Conservation (phyloP, 495 filamentous ascomycete genomes). For the Penicillium antarcticum region DNA sequence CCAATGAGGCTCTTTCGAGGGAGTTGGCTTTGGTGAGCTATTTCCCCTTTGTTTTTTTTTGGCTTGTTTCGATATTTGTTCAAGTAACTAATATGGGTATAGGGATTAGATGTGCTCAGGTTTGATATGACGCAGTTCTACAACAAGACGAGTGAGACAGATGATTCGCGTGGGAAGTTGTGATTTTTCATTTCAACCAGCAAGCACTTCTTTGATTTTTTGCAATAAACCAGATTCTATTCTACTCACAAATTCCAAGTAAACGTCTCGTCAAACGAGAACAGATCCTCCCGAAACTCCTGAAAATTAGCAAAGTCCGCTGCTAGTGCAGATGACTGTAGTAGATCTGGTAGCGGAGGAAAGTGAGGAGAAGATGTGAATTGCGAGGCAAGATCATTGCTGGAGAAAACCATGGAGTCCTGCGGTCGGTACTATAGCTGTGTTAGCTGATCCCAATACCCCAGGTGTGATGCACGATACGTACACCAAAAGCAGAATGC, state of each 20-base stretch:
- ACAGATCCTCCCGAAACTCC: conserved; percentile 19
- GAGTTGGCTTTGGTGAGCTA: conserved; percentile 24
- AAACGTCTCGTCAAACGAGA: conserved; percentile 19
- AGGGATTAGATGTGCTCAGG: conserved; percentile 27
- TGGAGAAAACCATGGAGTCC: neutral
- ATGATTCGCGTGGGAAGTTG: too few relatives aligned
- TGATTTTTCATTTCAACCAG: too few relatives aligned
- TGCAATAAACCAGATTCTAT: too few relatives aligned
- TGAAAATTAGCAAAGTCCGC: conserved; percentile 19
- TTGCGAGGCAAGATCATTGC: neutral
- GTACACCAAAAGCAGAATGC: neutral
- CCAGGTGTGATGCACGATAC: neutral
- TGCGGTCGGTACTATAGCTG: neutral
- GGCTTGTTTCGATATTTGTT: neutral
- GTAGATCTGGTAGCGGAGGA: conserved; percentile 7
- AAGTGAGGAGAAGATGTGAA: neutral
- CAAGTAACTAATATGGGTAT: neutral
- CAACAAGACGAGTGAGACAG: neutral
- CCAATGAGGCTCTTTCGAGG: conserved; percentile 17
- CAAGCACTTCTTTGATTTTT: too few relatives aligned
- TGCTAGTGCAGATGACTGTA: conserved; percentile 14
- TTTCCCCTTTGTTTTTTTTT: neutral
- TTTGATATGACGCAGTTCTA: conserved; percentile 33
- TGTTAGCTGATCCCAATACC: conserved; percentile 3
- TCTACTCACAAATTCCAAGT: conserved; percentile 17